Percentiles rank a stretch among this genome's conserved stretches.
These are phyloP conservation scores for Lepidium didymum DNA, from an alignment of 345 rosid genomes.

Conservation along the genomic window DNA sequence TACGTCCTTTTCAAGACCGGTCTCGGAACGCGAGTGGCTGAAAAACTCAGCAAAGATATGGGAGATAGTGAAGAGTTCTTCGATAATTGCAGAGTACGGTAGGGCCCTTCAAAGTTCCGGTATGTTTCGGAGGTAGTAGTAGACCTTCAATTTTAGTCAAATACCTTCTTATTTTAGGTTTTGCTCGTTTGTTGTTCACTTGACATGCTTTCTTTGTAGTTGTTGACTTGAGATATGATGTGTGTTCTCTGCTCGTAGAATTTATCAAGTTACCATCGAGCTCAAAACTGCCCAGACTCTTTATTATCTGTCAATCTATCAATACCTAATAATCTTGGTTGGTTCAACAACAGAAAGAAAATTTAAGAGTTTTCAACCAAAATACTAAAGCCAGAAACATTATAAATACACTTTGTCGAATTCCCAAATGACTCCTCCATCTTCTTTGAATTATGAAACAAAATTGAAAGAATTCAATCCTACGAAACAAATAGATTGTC, in stretches of 20 bases:
- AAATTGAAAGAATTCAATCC: background rate
- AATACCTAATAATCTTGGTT: background rate
- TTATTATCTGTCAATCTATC: too few species aligned
- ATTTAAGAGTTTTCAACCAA: background rate
- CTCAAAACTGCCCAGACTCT: background rate
- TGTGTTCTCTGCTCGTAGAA: background rate
- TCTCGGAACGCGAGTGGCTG: conserved; percentile 84
- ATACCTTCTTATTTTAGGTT: background rate
- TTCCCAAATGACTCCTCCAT: too few species aligned
- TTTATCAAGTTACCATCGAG: background rate
- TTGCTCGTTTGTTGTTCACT: background rate
- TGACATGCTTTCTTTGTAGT: background rate
- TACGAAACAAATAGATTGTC: background rate
- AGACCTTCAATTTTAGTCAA: background rate
- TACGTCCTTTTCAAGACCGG: conserved; percentile 46
- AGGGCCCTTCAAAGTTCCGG: conserved; percentile 51
- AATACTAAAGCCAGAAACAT: background rate
- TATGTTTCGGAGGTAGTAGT: conserved; percentile 51
- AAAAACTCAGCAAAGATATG: conserved; percentile 76
- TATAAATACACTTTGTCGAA: background rate
- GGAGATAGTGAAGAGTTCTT: conserved; percentile 68
- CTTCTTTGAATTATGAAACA: background rate
- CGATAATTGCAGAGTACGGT: conserved; percentile 54
- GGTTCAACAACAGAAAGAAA: background rate
- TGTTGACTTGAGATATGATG: background rate